These are phyloP conservation scores for Geotrichum klebahnii DNA, from an alignment of 1,139 yeast species.

Conservation along the genomic window DNA sequence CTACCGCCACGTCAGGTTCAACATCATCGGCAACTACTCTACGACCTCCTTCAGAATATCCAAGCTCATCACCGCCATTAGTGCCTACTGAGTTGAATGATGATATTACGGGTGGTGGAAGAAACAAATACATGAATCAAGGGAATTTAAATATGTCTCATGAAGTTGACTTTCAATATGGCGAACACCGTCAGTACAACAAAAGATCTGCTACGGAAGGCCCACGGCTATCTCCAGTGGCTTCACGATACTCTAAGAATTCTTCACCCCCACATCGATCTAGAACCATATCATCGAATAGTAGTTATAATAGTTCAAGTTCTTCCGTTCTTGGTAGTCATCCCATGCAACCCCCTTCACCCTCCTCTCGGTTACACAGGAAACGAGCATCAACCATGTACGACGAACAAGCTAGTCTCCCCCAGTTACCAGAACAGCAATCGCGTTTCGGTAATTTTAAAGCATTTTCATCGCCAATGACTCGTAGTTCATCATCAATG, in stretches of 20 bases:
- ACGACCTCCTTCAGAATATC: slow-evolving; percentile 2
- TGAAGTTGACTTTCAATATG: not conserved
- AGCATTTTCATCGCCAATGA: not conserved
- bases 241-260: not conserved
- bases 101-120: too few species aligned
- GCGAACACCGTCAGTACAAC: not conserved
- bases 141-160: not conserved
- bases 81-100: not conserved
- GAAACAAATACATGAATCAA: not conserved
- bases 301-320: not conserved
- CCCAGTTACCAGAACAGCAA: not conserved
- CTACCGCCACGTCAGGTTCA: slow-evolving; percentile 1
- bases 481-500: not conserved
- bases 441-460: too few species aligned
- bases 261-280: not conserved
- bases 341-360: not conserved
- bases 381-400: slow-evolving; percentile 8
- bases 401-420: not conserved
- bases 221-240: too few species aligned
- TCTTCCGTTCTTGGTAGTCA: not conserved
- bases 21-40: slow-evolving; percentile 6
- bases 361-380: not conserved
- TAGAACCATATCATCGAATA: not conserved
- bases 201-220: not conserved
- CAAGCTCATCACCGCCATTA: not conserved